phyloP scores from a whole-genome alignment of 495 filamentous ascomycete genomes.

The Aspergillus indologenus region DNA sequence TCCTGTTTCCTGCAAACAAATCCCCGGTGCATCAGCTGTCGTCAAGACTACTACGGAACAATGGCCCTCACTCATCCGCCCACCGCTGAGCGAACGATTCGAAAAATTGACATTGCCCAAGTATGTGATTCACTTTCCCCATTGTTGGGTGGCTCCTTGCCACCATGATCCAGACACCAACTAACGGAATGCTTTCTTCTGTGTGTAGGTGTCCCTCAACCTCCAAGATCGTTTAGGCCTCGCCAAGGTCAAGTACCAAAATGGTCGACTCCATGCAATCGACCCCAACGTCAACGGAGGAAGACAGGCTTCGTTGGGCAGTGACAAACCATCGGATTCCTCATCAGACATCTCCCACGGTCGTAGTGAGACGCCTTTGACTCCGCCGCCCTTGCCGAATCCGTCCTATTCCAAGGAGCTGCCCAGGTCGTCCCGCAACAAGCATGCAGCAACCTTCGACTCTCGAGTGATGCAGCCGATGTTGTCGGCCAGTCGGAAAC shows the following conservation, averaged over 20 bases:
- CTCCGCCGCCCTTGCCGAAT: constrained; percentile 39
- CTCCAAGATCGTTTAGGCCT: constrained; percentile 90
- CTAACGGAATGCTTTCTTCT: constrained; percentile 1
- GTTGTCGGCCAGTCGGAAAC: constrained; percentile 56
- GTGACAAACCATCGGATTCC: constrained; percentile 63
- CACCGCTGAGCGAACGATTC: constrained; percentile 42
- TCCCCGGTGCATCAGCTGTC: background rate
- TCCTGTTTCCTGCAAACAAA: constrained; percentile 1
- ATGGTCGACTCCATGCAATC: constrained; percentile 55
- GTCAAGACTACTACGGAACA: constrained; percentile 12
- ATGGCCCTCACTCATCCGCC: constrained; percentile 36
- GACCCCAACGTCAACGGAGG: constrained; percentile 66
- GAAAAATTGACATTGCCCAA: constrained; percentile 68
- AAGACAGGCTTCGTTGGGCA: constrained; percentile 28
- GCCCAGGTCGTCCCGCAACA: constrained; percentile 44
- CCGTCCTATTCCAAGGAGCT: constrained; percentile 45
- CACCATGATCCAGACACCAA: background rate
- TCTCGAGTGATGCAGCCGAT: constrained; percentile 45
- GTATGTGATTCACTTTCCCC: constrained; percentile 40
- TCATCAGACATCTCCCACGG: constrained; percentile 62
- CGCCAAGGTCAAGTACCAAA: constrained; percentile 92
- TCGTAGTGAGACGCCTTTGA: constrained; percentile 46
- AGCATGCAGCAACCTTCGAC: constrained; percentile 49
- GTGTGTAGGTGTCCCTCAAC: constrained; percentile 75
- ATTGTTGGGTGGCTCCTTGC: background rate